Evolutionary conservation across 2,329 filamentous ascomycete genomes (phyloP), one percentile per base, ranked within the genome.

Genomic region (Cladosporium sp.): DNA sequence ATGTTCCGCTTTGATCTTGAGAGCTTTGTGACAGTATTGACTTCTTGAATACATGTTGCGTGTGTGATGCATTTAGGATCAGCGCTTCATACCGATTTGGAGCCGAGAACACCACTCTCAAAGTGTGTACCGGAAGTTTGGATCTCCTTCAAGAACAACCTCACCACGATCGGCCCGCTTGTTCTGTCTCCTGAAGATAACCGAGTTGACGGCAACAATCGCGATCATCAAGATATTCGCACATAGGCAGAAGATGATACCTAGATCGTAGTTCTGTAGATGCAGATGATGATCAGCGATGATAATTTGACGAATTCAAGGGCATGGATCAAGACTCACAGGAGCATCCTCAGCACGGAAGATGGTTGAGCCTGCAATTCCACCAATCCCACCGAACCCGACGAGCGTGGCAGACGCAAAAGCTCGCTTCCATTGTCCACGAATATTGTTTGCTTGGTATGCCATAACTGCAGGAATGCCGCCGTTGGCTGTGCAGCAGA

Each of bases 391-490:
- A 13, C 86, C 86, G 52, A 87, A 81, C 1, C 83, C 84, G 3
- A 92, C 84, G 3, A 91, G 76, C 0, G 82, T 84, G 1, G 87
- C 85, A 55, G 80, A 85, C 67, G 81, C 85, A 59, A 92, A 84
- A 0, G 87, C 87, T 35, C 88, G 79, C 72, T 90, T 93, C 86
- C 87, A 93, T 69, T 92, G 87, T 0, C 88, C 88, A 48, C 86
- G 82, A 61, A 93, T 85, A 67, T 93, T 93, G 69, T 91, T 93
- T 33, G 86, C 85, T 71, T 91, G 87, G 69, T 88, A 91, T 0
- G 85, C 78, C 74, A 93, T 82, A 43, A 79, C 74, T 1, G 81
- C 75, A 0, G 88, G 87, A 8, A 90, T 76, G 63, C 91, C 93
- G 54, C 82, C 78, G 67, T 90, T 90, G 55, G 83, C 82, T 6